A percentile compares a stretch with the other conserved stretches of the same genome.
These are phyloP conservation scores for Russula sp. DNA, from an alignment of 768 basidiomycete species.

Conservation along the genomic window DNA sequence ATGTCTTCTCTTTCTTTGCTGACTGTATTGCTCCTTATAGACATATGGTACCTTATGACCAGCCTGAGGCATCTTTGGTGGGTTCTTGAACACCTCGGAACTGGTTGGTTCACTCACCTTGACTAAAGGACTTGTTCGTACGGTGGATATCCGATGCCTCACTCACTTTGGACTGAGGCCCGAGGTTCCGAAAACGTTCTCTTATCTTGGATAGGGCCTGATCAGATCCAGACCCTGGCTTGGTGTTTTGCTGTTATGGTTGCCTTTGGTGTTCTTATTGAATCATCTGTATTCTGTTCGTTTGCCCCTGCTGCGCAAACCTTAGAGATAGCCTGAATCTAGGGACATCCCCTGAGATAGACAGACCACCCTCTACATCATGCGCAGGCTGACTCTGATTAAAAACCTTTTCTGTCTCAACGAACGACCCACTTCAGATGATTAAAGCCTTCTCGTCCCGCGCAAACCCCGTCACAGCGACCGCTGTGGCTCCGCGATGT, in stretches of 20 bases:
- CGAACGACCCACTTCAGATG: neutral
- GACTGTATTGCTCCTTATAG: conserved; percentile 33
- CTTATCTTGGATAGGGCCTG: neutral
- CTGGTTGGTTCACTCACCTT: conserved; percentile 5
- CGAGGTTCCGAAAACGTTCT: neutral
- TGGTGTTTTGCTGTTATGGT: neutral
- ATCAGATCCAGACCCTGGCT: neutral
- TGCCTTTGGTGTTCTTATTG: neutral
- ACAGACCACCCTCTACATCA: neutral
- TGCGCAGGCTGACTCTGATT: neutral
- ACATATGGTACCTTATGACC: conserved; percentile 89
- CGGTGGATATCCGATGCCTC: conserved; percentile 53
- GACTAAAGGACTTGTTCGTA: conserved; percentile 49
- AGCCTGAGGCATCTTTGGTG: conserved; percentile 80
- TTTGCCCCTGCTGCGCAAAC: neutral
- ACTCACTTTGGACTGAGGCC: conserved; percentile 30
- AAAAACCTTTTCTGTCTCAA: neutral
- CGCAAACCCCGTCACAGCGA: neutral
- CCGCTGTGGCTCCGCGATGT: conserved; percentile 3
- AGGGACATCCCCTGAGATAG: neutral
- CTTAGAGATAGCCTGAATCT: neutral
- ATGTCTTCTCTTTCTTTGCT: neutral
- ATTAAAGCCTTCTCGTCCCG: conserved; percentile 4
- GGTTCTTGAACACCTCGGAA: conserved; percentile 26
- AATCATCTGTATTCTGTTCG: neutral